Base-by-base conservation (phyloP, 306 rosid genomes). In the Prosopis cineraria region DNA sequence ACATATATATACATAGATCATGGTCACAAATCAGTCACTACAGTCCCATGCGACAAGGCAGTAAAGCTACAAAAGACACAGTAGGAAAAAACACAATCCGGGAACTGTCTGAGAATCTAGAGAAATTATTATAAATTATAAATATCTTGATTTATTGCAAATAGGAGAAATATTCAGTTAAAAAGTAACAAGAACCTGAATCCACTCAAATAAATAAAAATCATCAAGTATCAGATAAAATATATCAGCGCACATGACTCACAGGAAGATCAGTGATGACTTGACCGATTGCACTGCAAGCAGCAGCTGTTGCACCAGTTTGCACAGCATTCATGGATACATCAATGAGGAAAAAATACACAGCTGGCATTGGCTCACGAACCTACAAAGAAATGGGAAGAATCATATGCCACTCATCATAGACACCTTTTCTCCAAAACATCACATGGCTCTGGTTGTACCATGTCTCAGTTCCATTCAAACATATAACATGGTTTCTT, bases 221-320 rank as follows among this genome's bases (percentile, higher is more conserved):
- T 69, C 20, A 62, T 72, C 67, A 43, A 50, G 62, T 79, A 70
- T 24, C 69, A 55, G 16, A 55, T 55, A 22, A 55, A 74, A 29
- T 72, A 53, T 24, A 69, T 70, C 37, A 43, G 69, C 74, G 73
- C 24, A 62, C n/a, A 79, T 74, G 80, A 86, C 99, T 95, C 91
- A 95, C 99, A 72, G 98, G 97, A 80, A 95, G 91, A 80, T 95
- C 99, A 16, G 87, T 31, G 81, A 95, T 91, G 79, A 95, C 98
- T 95, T 91, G 98, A 87, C 69, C 84, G 80, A 95, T 93, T 80
- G 97, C 98, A 89, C 96, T 88, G 96, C 99, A 95, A 70, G 99
- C 99, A 80, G 99, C 99, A 79, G 94, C 99, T 63, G 99, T 85
- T 62, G 99, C 99, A 84, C 99, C 99, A 83, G 96, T 95, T 88